Evolutionary conservation across 306 rosid genomes (phyloP).

Genomic region (Rosa chinensis): DNA sequence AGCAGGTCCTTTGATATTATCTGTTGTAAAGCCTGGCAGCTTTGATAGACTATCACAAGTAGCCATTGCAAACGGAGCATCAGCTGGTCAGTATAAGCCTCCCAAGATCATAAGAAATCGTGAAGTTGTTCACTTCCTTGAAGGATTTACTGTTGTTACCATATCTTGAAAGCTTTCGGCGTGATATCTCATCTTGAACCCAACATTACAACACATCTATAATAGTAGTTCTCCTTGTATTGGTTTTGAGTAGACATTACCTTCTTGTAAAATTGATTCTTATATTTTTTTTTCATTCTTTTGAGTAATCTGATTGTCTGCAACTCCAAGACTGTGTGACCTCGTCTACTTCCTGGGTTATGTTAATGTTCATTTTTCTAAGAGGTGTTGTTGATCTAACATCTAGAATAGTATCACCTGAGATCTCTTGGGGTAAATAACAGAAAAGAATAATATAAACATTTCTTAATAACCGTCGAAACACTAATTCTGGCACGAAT

Average conservation of each 20-base stretch:
- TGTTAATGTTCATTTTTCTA: background rate
- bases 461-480: too few relatives aligned
- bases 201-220: background rate
- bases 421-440: too few relatives aligned
- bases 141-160: constrained; percentile 29
- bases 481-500: too few relatives aligned
- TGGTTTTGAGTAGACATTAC: too few relatives aligned
- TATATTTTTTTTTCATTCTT: background rate
- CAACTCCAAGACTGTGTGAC: too few relatives aligned
- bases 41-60: constrained; percentile 40
- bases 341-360: background rate
- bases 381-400: background rate
- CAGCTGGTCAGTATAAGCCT: constrained; percentile 67
- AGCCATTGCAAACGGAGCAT: constrained; percentile 54
- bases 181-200: background rate
- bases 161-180: constrained; percentile 18
- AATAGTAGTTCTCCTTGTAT: background rate
- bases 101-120: constrained; percentile 59
- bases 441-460: too few relatives aligned
- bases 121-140: constrained; percentile 39
- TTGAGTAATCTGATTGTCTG: background rate
- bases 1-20: constrained; percentile 37
- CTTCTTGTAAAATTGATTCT: background rate
- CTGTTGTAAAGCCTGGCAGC: constrained; percentile 45
- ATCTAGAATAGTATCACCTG: background rate